Evolutionary conservation across 2,329 filamentous ascomycete species (phyloP).

Genomic region (Canariomyces notabilis): DNA sequence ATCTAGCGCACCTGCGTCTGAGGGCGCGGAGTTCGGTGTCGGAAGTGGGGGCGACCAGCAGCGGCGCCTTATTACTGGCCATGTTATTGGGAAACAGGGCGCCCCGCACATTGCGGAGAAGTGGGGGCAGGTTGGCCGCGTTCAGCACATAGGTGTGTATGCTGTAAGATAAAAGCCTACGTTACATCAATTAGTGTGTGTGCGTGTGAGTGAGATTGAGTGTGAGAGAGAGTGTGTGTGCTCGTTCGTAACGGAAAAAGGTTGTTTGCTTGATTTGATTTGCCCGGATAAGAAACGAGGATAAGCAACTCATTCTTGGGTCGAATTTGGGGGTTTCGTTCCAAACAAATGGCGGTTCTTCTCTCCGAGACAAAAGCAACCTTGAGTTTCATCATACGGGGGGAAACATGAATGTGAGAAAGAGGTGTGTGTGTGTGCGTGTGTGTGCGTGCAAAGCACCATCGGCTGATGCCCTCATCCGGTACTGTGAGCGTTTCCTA

Average conservation of each 20-base stretch:
- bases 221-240: not conserved
- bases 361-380: constrained; percentile 7
- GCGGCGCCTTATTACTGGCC: constrained; percentile 52
- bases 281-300: constrained; percentile 1
- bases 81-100: constrained; percentile 83
- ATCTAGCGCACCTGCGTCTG: constrained; percentile 61
- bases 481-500: not conserved
- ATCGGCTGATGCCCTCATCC: too few relatives aligned
- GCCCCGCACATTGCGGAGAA: constrained; percentile 67
- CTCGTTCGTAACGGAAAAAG: not conserved
- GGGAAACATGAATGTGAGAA: constrained; percentile 11
- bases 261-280: not conserved
- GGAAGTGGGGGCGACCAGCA: constrained; percentile 54
- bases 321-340: not conserved
- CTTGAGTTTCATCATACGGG: constrained; percentile 20
- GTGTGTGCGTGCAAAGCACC: constrained; percentile 2
- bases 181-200: not conserved
- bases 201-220: not conserved
- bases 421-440: constrained; percentile 6
- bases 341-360: not conserved
- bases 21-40: constrained; percentile 57
- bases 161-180: constrained; percentile 55
- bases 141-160: constrained; percentile 56
- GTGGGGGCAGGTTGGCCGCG: constrained; percentile 57
- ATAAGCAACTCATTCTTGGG: not conserved